phyloP scores from a whole-genome alignment of 345 rosid genomes.

The Linum lewisii region DNA sequence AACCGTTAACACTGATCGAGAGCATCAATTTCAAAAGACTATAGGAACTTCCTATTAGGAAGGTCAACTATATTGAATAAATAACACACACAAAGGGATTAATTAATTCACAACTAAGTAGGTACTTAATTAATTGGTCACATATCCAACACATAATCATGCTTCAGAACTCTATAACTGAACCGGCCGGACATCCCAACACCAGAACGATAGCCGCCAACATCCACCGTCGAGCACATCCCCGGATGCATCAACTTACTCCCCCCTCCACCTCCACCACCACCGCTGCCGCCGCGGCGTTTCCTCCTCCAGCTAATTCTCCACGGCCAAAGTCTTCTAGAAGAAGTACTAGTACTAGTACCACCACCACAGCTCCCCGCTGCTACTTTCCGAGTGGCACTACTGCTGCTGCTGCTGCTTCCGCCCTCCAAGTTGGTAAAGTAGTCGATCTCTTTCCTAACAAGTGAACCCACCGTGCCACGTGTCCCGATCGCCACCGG shows the following conservation, averaged over 20 bases:
- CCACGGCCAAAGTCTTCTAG: constrained; percentile 35
- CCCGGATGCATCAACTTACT: constrained; percentile 30
- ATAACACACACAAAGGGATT: too few relatives aligned
- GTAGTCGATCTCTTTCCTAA: constrained; percentile 7
- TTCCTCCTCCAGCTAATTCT: constrained; percentile 41
- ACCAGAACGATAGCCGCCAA: constrained; percentile 27
- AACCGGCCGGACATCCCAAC: constrained; percentile 29
- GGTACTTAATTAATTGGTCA: neutral
- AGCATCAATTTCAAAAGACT: too few relatives aligned
- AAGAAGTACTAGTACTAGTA: too few relatives aligned
- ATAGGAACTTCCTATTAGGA: too few relatives aligned
- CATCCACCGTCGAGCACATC: constrained; percentile 46
- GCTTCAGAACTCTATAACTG: constrained; percentile 53
- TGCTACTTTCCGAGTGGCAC: constrained; percentile 6
- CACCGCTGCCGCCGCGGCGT: constrained; percentile 30
- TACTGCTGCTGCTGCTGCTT: constrained; percentile 14
- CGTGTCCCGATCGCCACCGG: constrained; percentile 21
- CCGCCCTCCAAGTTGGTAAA: constrained; percentile 13
- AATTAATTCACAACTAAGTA: too few relatives aligned
- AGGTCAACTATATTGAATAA: too few relatives aligned
- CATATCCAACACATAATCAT: constrained; percentile 15
- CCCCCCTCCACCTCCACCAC: neutral
- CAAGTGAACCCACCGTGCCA: constrained; percentile 3
- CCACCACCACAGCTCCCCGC: constrained; percentile 17
- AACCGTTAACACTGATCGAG: too few relatives aligned